A percentile compares a stretch with the other conserved stretches of the same genome.
Evolutionary conservation across 371 early-diverging fungal genomes (phyloP).

Genomic region (Mucor irregularis): DNA sequence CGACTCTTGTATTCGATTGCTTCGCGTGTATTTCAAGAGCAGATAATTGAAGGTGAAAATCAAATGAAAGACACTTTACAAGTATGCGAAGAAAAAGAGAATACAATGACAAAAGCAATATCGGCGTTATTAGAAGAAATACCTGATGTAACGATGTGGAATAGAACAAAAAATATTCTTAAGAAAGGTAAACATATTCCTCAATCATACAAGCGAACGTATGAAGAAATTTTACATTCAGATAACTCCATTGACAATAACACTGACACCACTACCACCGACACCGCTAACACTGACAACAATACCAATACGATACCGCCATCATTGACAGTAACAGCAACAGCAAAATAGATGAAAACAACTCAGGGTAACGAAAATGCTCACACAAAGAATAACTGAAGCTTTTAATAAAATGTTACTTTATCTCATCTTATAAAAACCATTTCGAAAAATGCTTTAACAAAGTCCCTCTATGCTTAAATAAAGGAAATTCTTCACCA

Average conservation of each 20-base stretch:
- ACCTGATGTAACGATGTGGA: not conserved
- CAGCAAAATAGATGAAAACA: slow-evolving; percentile 1
- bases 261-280: not conserved
- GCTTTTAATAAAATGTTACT: too few relatives aligned
- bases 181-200: not conserved
- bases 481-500: not conserved
- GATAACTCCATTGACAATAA: not conserved
- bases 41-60: not conserved
- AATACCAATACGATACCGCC: not conserved
- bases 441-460: not conserved
- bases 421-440: not conserved
- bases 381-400: too few relatives aligned
- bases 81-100: not conserved
- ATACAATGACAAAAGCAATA: not conserved
- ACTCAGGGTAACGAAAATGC: not conserved
- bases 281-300: not conserved
- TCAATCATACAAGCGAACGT: not conserved
- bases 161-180: slow-evolving; percentile 2
- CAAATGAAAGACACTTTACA: not conserved
- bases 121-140: not conserved
- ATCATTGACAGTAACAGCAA: not conserved
- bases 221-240: not conserved
- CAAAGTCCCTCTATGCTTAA: not conserved
- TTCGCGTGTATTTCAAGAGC: not conserved
- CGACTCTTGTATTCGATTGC: not conserved